Conservation (phyloP, 2,329 filamentous ascomycete genomes). For the Colletotrichum sojae region DNA sequence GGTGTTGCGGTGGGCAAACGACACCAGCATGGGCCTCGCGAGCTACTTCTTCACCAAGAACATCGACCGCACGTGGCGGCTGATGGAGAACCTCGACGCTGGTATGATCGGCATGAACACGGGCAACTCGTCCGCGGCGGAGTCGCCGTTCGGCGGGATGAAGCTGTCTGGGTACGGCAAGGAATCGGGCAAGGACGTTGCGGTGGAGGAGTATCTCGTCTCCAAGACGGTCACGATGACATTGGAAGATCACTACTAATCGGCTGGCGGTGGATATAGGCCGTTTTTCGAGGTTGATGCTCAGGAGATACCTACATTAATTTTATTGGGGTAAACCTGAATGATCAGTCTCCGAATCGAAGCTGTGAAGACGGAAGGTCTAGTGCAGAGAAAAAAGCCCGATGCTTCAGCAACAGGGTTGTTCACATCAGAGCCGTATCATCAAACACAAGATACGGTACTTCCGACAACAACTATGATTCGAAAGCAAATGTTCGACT, state of each 20-base stretch:
- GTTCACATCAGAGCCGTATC: no score
- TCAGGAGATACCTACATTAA: no score
- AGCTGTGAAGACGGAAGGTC: no score
- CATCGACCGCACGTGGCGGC: constrained; percentile 54
- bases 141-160: constrained; percentile 63
- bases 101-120: constrained; percentile 71
- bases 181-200: constrained; percentile 63
- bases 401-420: no score
- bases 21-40: constrained; percentile 78
- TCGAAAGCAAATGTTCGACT: no score
- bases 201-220: constrained; percentile 61
- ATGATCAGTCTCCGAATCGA: no score
- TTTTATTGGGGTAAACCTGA: no score
- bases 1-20: constrained; percentile 78
- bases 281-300: no score
- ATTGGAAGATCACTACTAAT: constrained; percentile 54
- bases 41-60: constrained; percentile 79
- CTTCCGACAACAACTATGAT: no score
- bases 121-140: constrained; percentile 52
- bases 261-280: no score
- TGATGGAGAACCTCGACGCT: constrained; percentile 69
- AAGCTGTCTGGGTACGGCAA: constrained; percentile 64
- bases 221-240: constrained; percentile 62
- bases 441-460: no score
- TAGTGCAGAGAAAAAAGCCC: no score